A percentile compares a stretch with the other conserved stretches of the same genome.
These are phyloP conservation scores for Cladosporium sp. DNA, from an alignment of 2,329 filamentous ascomycete species.

Conservation along the genomic window DNA sequence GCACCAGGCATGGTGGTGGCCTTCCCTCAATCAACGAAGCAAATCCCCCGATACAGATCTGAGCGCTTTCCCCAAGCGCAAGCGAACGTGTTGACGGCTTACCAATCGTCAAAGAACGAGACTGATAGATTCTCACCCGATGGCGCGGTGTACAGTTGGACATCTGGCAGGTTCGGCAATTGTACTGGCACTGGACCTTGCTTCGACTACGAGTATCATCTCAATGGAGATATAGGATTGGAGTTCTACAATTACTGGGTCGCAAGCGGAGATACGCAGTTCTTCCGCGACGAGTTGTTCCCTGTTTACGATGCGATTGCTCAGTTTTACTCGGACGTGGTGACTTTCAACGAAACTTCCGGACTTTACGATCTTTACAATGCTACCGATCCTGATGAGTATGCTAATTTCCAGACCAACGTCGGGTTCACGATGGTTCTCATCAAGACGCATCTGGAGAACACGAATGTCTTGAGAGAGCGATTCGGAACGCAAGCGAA, in stretches of 20 bases:
- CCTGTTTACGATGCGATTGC: slow-evolving; percentile 63
- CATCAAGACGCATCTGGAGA: slow-evolving; percentile 52
- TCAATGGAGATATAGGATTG: slow-evolving; percentile 66
- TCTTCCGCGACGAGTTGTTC: slow-evolving; percentile 53
- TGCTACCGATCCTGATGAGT: slow-evolving; percentile 70
- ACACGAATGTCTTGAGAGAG: slow-evolving; percentile 55
- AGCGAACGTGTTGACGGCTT: slow-evolving; percentile 54
- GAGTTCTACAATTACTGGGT: slow-evolving; percentile 59
- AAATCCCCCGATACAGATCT: slow-evolving; percentile 62
- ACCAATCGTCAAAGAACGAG: slow-evolving; percentile 55
- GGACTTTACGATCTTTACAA: slow-evolving; percentile 52
- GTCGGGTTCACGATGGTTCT: slow-evolving; percentile 66
- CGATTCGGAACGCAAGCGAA: slow-evolving; percentile 54
- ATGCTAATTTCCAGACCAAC: slow-evolving; percentile 62
- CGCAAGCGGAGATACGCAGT: slow-evolving; percentile 54
- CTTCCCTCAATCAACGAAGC: slow-evolving; percentile 58
- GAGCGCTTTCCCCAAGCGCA: slow-evolving; percentile 57
- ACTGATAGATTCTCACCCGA: slow-evolving; percentile 53
- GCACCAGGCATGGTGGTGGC: slow-evolving; percentile 61
- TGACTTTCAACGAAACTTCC: slow-evolving; percentile 56
- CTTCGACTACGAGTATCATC: slow-evolving; percentile 68
- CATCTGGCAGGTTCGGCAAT: slow-evolving; percentile 62
- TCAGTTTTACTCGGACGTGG: slow-evolving; percentile 56
- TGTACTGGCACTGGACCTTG: slow-evolving; percentile 60
- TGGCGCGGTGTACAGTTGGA: slow-evolving; percentile 65